Conservation (phyloP, 805 yeast genomes). For the Lipomyces starkeyi region DNA sequence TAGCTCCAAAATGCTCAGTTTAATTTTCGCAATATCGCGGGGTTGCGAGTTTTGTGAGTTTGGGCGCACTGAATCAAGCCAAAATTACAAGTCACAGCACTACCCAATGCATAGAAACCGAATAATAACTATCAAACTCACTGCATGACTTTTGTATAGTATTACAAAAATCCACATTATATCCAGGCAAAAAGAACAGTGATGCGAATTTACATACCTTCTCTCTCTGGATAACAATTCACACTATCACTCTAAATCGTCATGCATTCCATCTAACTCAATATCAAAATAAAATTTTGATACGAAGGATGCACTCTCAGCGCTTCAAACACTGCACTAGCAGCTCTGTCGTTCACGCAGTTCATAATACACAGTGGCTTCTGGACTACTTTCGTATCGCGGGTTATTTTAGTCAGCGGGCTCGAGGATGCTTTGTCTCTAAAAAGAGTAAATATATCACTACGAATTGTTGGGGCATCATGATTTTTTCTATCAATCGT, state of each 20-base stretch:
- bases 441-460: not conserved
- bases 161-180: no score
- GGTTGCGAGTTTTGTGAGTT: no score
- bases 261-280: not conserved
- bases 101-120: no score
- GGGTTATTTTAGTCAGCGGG: not conserved
- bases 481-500: not conserved
- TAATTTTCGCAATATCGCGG: no score
- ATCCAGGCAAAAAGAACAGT: no score
- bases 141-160: no score
- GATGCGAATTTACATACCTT: no score
- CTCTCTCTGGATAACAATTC: no score
- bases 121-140: no score
- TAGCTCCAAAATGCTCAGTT: no score
- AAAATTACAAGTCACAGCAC: no score
- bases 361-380: not conserved
- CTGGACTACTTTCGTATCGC: not conserved
- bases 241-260: not conserved
- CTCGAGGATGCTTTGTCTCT: slow-evolving; percentile 1
- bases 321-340: not conserved
- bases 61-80: no score
- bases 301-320: not conserved
- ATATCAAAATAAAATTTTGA: not conserved
- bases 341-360: slow-evolving; percentile 2
- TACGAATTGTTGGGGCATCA: not conserved